Evolutionary conservation across 2,329 filamentous ascomycete species (phyloP).

Genomic region (Sordariomycetes sp.): DNA sequence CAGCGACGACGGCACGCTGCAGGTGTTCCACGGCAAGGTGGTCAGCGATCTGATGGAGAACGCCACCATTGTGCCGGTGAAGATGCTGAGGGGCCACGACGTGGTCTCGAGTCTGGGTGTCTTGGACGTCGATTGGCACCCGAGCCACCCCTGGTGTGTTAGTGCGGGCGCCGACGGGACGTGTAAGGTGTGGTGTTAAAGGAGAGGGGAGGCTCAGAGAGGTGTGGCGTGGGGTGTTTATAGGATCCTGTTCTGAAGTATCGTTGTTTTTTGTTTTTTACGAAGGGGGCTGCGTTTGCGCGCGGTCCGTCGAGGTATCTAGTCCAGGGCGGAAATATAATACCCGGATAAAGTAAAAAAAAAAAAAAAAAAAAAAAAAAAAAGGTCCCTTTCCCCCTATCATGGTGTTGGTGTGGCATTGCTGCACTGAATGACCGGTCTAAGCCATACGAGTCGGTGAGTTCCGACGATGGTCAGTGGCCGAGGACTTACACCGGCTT

Average conservation of each 20-base stretch:
- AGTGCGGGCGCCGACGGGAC: slow-evolving; percentile 92
- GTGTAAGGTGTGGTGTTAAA: slow-evolving; percentile 60
- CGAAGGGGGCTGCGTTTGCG: not conserved
- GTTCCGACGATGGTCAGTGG: not conserved
- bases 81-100: slow-evolving; percentile 83
- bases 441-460: not conserved
- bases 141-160: slow-evolving; percentile 82
- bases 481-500: not conserved
- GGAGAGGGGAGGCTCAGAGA: not conserved
- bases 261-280: not conserved
- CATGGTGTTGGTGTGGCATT: too few species aligned
- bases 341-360: not conserved
- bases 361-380: not conserved
- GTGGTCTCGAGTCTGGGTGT: slow-evolving; percentile 79
- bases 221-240: not conserved
- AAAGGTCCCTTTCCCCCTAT: not conserved
- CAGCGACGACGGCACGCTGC: slow-evolving; percentile 84
- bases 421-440: too few species aligned
- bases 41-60: slow-evolving; percentile 93
- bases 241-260: not conserved
- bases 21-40: slow-evolving; percentile 95
- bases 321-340: not conserved
- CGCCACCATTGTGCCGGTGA: slow-evolving; percentile 89
- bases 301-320: not conserved
- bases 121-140: slow-evolving; percentile 93